Conservation (phyloP, 2,329 filamentous ascomycete genomes). For the Beauveria scarabaeidicola region DNA sequence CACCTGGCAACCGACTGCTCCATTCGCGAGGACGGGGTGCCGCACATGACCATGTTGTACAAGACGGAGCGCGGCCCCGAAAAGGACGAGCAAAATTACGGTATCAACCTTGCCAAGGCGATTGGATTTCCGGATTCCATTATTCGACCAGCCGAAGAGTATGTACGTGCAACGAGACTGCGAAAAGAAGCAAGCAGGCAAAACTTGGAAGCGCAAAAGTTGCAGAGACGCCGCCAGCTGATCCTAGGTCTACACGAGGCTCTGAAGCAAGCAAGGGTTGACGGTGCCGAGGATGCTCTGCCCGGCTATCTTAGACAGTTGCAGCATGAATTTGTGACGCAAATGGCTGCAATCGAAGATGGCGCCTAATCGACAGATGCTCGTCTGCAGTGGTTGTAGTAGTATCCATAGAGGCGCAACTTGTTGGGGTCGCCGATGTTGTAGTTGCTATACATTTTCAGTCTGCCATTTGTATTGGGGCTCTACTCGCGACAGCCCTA, state of each 20-base stretch:
- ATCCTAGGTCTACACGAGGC: conserved; percentile 66
- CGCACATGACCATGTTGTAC: conserved; percentile 79
- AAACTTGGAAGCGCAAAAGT: conserved; percentile 47
- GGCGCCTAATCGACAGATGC: background rate
- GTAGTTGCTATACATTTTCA: background rate
- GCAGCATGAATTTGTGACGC: conserved; percentile 11
- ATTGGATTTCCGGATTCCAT: conserved; percentile 63
- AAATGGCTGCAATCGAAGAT: conserved; percentile 9
- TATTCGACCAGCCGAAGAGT: conserved; percentile 56
- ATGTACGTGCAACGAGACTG: conserved; percentile 54
- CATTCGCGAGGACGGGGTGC: conserved; percentile 36
- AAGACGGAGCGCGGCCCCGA: conserved; percentile 66
- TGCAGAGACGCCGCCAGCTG: conserved; percentile 60
- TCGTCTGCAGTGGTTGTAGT: background rate
- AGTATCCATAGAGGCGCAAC: background rate
- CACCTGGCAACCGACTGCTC: conserved; percentile 67
- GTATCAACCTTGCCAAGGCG: conserved; percentile 69
- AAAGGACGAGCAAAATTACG: conserved; percentile 63
- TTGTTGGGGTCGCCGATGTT: background rate
- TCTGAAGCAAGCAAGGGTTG: conserved; percentile 57
- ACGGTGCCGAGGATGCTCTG: conserved; percentile 54
- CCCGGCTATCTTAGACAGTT: conserved; percentile 55
- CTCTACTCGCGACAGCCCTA: background rate
- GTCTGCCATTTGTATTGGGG: background rate
- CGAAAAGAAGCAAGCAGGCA: conserved; percentile 50